A percentile compares a stretch with the other conserved stretches of the same genome.
phyloP scores from a whole-genome alignment of 306 rosid genomes.

The Aeschynomene evenia region DNA sequence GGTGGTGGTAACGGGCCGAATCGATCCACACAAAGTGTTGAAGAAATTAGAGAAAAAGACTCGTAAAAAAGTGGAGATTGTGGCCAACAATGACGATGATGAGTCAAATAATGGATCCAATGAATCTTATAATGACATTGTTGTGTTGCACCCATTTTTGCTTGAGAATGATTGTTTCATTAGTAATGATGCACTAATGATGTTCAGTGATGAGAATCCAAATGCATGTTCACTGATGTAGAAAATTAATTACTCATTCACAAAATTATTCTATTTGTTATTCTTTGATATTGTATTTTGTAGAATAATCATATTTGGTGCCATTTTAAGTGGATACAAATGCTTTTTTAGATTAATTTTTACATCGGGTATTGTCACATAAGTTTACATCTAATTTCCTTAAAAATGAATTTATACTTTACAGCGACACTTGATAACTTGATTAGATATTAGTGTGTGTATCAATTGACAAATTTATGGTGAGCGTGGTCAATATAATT shows the following conservation, averaged over 20 bases:
- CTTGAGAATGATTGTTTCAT: slow-evolving; percentile 39
- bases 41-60: slow-evolving; percentile 71
- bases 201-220: slow-evolving; percentile 85
- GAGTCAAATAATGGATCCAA: not conserved
- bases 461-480: too few species aligned
- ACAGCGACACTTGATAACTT: too few species aligned
- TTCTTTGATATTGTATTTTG: not conserved
- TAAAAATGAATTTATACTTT: too few species aligned
- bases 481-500: too few species aligned
- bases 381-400: too few species aligned
- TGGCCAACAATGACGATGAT: slow-evolving; percentile 32
- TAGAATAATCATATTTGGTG: not conserved
- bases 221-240: slow-evolving; percentile 73
- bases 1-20: slow-evolving; percentile 60
- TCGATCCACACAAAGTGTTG: slow-evolving; percentile 58
- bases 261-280: not conserved
- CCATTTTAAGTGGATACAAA: not conserved
- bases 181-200: slow-evolving; percentile 36
- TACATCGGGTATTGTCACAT: too few species aligned
- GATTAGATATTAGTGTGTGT: too few species aligned
- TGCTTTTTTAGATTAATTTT: too few species aligned
- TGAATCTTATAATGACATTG: not conserved
- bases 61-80: slow-evolving; percentile 62
- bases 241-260: not conserved
- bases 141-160: slow-evolving; percentile 18